These are phyloP conservation scores for Hypoxylon subgilvum DNA, from an alignment of 495 filamentous ascomycete genomes.

Conservation along the genomic window DNA sequence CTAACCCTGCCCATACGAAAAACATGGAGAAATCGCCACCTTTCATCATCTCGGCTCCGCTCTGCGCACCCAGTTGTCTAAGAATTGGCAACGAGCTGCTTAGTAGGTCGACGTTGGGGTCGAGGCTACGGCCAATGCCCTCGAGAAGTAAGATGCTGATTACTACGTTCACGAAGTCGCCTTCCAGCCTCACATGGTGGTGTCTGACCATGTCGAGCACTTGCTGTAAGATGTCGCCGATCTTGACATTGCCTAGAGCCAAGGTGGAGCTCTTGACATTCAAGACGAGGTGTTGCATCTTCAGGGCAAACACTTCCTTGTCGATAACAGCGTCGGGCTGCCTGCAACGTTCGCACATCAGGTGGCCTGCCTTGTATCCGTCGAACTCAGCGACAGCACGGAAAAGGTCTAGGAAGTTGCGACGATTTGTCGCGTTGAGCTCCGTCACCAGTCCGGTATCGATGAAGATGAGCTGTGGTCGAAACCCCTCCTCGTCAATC, in stretches of 20 bases:
- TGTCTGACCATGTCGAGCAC: slow-evolving; percentile 89
- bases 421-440: slow-evolving; percentile 81
- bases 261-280: slow-evolving; percentile 88
- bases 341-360: slow-evolving; percentile 95
- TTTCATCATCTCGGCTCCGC: slow-evolving; percentile 68
- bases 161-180: slow-evolving; percentile 98
- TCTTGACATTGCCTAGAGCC: slow-evolving; percentile 92
- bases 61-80: slow-evolving; percentile 81
- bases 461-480: slow-evolving; percentile 96
- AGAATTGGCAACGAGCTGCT: slow-evolving; percentile 88
- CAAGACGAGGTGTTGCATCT: slow-evolving; percentile 95
- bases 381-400: slow-evolving; percentile 96
- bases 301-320: slow-evolving; percentile 85
- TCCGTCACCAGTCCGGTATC: slow-evolving; percentile 97
- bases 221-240: slow-evolving; percentile 90
- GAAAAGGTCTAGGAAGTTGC: slow-evolving; percentile 96
- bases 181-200: slow-evolving; percentile 94
- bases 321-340: slow-evolving; percentile 89
- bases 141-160: slow-evolving; percentile 92
- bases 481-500: slow-evolving; percentile 88
- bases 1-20: slow-evolving; percentile 90
- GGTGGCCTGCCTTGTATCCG: slow-evolving; percentile 89
- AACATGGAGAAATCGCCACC: slow-evolving; percentile 90
- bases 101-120: slow-evolving; percentile 88
- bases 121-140: slow-evolving; percentile 86